These are phyloP conservation scores for Coemansia reversa DNA, from an alignment of 192 early-diverging fungal genomes.

Conservation along the genomic window DNA sequence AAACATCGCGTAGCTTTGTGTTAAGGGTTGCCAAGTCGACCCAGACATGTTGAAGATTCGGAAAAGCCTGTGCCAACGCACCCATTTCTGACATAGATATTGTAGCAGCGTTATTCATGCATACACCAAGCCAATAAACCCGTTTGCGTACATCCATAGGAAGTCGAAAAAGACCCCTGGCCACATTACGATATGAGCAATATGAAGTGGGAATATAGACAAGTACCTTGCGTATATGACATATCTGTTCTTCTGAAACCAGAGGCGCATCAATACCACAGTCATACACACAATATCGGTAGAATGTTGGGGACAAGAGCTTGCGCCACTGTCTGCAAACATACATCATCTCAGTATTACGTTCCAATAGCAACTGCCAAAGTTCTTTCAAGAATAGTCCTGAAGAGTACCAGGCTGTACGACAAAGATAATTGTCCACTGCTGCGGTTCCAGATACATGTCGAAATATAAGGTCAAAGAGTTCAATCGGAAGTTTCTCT, in stretches of 20 bases:
- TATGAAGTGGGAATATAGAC: conserved; percentile 14
- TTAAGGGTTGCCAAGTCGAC: conserved; percentile 12
- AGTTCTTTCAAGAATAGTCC: conserved; percentile 1
- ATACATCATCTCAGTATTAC: conserved; percentile 10
- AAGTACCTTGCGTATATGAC: conserved; percentile 12
- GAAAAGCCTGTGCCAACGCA: conserved; percentile 25
- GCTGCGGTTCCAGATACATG: conserved; percentile 15
- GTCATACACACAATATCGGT: conserved; percentile 19
- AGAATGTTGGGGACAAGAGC: conserved; percentile 9
- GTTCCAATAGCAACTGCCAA: not conserved
- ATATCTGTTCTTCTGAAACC: not conserved
- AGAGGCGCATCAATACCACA: conserved; percentile 7
- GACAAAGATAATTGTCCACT: not conserved
- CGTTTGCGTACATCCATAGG: conserved; percentile 12
- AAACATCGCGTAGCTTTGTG: conserved; percentile 6
- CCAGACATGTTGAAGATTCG: conserved; percentile 4
- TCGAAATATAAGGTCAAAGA: conserved; percentile 15
- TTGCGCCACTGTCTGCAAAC: conserved; percentile 17
- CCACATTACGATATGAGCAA: conserved; percentile 24
- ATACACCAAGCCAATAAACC: conserved; percentile 24
- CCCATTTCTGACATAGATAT: conserved; percentile 33
- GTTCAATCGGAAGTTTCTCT: conserved; percentile 11
- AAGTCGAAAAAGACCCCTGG: conserved; percentile 18
- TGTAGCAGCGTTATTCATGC: conserved; percentile 8
- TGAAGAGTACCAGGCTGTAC: not conserved